A percentile compares a stretch with the other conserved stretches of the same genome.
Evolutionary conservation across 148 eudicot genomes (phyloP).

Genomic region (Camellia granthamiana): DNA sequence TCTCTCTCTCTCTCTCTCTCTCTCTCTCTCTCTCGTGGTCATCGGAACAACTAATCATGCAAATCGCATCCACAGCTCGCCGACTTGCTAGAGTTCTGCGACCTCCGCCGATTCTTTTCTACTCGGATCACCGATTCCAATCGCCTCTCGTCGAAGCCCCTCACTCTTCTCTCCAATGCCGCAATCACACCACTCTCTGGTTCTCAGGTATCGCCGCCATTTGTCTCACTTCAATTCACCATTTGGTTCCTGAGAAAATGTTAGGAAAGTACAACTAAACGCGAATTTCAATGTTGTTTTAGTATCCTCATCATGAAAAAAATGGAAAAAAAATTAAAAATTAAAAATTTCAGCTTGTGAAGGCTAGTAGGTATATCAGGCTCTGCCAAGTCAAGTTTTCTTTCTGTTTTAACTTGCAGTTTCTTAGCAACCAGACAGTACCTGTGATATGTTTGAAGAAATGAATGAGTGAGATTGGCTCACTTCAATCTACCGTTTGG

Average conservation of each 20-base stretch:
- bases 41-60: slow-evolving; percentile 22
- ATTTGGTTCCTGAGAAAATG: background rate
- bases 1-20: background rate
- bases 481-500: background rate
- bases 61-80: slow-evolving; percentile 35
- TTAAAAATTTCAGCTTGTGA: background rate
- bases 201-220: slow-evolving; percentile 18
- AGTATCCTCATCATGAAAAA: background rate
- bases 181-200: slow-evolving; percentile 18
- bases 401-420: background rate
- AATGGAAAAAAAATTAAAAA: background rate
- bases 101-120: slow-evolving; percentile 13
- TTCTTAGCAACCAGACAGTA: background rate
- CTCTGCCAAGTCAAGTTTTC: background rate
- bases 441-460: background rate
- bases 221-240: background rate
- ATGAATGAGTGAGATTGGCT: background rate
- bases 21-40: background rate
- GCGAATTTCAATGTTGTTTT: background rate
- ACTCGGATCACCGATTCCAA: slow-evolving; percentile 18
- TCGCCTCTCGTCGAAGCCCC: slow-evolving; percentile 4
- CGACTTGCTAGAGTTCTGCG: slow-evolving; percentile 29
- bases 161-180: slow-evolving; percentile 15
- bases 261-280: background rate
- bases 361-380: background rate